Base-by-base conservation (phyloP, 225 moss, liverwort and hornwort genomes). In the Pseudoscleropodium purum region DNA sequence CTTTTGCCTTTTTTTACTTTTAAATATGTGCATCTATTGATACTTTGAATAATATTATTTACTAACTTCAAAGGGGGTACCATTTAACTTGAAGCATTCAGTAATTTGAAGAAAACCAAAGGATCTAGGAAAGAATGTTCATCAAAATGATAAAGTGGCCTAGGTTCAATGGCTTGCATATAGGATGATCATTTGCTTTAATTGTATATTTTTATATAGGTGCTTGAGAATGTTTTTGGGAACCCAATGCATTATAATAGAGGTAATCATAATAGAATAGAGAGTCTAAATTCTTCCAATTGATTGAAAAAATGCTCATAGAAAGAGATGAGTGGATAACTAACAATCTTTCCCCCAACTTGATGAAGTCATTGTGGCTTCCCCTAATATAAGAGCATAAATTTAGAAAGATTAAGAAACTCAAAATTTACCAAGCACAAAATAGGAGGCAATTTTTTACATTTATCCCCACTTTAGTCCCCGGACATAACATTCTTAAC, bases 401-500 rank as follows among this genome's bases (percentile, higher is more conserved):
- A 19, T 0, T 2, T 1, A 31, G 0, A 30, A 6, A 47, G 2
- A 18, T 47, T 18, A 33, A 18, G 1, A 47, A 33, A 75, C 0
- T 19, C 3, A 49, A 47, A 49, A 31, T 19, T 18, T 19, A 49
- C 19, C 47, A 49, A 47, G 31, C 0, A 18, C 47, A 49, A 47
- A 47, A 31, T 31, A 11, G 6, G 2, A 49, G 3, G 2, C 8
- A 47, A 19, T 18, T 19, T 75, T 75, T 75, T 45, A 41, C 2
- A 74, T 45, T 16, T 45, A 45, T 30, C 9, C 0, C 2, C 0
- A 10, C 1, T 45, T 2, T 0, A 74, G 0, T 30, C 2, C 0
- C 0, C 0, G 1, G 0, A 47, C 0, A 75, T 30, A 49, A 52
- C 3, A 21, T 51, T 76, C 3, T 13, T 34, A 13, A 52, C 7